These are phyloP conservation scores for Fusarium agapanthi DNA, from an alignment of 2,329 filamentous ascomycete species.

Conservation along the genomic window DNA sequence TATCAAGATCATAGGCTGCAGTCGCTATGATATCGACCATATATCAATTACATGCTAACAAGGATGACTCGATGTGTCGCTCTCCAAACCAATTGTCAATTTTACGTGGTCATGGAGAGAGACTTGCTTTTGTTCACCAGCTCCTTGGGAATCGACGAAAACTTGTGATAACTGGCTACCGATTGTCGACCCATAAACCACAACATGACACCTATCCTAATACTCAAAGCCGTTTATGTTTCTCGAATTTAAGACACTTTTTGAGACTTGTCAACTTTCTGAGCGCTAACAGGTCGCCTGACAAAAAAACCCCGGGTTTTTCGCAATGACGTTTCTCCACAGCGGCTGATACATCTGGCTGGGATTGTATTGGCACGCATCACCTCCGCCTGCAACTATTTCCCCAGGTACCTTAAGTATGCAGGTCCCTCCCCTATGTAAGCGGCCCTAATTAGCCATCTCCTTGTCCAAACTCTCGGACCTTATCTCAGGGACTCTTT, in stretches of 20 bases:
- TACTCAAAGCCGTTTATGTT: constrained; percentile 2
- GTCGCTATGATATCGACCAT: neutral
- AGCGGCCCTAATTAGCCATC: constrained; percentile 25
- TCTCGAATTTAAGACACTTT: neutral
- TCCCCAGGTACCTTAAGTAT: constrained; percentile 16
- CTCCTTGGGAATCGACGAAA: neutral
- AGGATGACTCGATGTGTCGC: neutral
- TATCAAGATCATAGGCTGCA: neutral
- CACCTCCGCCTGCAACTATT: constrained; percentile 29
- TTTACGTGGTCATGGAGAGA: neutral
- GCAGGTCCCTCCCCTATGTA: constrained; percentile 25
- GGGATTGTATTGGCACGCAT: constrained; percentile 27
- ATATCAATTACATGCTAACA: neutral
- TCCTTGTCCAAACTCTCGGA: constrained; percentile 2
- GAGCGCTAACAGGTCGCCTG: constrained; percentile 29
- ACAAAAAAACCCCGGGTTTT: constrained; percentile 36
- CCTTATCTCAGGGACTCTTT: constrained; percentile 31
- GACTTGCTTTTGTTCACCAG: constrained; percentile 5
- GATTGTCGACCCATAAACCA: neutral
- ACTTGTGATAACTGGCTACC: neutral
- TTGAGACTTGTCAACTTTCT: constrained; percentile 8
- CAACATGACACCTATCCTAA: neutral
- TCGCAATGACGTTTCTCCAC: constrained; percentile 31
- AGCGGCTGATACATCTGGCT: constrained; percentile 37
- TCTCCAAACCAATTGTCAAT: neutral